phyloP scores from a whole-genome alignment of 257 asterid species.

The Verbascum thapsus region DNA sequence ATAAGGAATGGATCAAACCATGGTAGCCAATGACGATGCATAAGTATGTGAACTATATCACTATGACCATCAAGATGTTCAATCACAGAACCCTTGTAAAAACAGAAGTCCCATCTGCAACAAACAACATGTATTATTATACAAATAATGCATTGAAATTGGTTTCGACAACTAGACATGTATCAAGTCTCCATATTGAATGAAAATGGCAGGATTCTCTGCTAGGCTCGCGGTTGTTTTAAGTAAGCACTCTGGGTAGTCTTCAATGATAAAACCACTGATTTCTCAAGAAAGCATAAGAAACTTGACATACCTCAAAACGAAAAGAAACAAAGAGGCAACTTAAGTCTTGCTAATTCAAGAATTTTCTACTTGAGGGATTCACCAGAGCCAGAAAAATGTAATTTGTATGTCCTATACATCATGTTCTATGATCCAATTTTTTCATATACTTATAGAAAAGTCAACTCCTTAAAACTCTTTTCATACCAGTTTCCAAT shows the following conservation, averaged over 20 bases:
- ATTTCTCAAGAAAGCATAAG: conserved; percentile 12
- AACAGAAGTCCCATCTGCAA: conserved; percentile 97
- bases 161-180: conserved; percentile 10
- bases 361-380: conserved; percentile 2
- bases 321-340: conserved; percentile 11
- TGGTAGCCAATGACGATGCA: conserved; percentile 83
- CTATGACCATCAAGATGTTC: conserved; percentile 98
- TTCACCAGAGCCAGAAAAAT: conserved; percentile 11
- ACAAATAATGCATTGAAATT: conserved; percentile 14
- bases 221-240: conserved; percentile 13
- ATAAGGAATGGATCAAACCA: conserved; percentile 59
- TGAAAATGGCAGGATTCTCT: conserved; percentile 24
- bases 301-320: not conserved
- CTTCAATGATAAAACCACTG: conserved; percentile 14
- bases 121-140: conserved; percentile 21
- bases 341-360: conserved; percentile 20
- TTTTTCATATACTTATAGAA: conserved; percentile 23
- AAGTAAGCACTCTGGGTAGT: conserved; percentile 9
- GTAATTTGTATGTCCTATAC: conserved; percentile 17
- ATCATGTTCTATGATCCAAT: conserved; percentile 12
- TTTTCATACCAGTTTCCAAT: not conserved
- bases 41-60: conserved; percentile 87
- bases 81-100: conserved; percentile 77
- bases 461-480: conserved; percentile 9
- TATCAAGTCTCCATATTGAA: conserved; percentile 7